Percentiles rank a stretch among this genome's conserved stretches.
Conservation (phyloP, 768 basidiomycete species). For the Suillus luteus region DNA sequence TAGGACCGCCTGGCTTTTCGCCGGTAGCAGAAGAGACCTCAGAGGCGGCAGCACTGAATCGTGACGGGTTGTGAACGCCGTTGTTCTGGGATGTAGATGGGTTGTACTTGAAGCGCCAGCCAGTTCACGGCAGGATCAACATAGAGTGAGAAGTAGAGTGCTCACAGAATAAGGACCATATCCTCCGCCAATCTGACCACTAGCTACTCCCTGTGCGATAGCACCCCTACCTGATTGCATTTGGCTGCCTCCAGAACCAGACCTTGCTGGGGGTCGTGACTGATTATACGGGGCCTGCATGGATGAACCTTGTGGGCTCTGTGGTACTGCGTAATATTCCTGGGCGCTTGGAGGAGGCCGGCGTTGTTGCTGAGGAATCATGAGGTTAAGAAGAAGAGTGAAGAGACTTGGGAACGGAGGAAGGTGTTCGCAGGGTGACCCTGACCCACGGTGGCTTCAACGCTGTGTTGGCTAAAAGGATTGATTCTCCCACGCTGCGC, state of each 20-base stretch:
- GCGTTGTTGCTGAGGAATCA: conserved; percentile 37
- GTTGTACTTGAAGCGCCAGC: conserved; percentile 49
- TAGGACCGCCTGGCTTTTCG: conserved; percentile 29
- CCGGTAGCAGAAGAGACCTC: conserved; percentile 43
- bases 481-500: conserved; percentile 19
- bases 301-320: conserved; percentile 51
- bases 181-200: conserved; percentile 72
- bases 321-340: conserved; percentile 69
- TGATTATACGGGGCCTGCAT: conserved; percentile 28
- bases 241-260: conserved; percentile 31
- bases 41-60: conserved; percentile 59
- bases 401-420: conserved; percentile 11
- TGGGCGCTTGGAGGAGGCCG: conserved; percentile 48
- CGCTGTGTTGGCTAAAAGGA: conserved; percentile 15
- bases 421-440: conserved; percentile 16
- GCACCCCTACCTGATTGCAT: conserved; percentile 47
- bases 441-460: conserved; percentile 23
- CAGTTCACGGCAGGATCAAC: conserved; percentile 12
- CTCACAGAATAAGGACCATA: conserved; percentile 89
- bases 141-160: conserved; percentile 15
- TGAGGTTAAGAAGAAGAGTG: conserved; percentile 24
- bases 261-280: conserved; percentile 28
- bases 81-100: conserved; percentile 44
- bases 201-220: conserved; percentile 78
- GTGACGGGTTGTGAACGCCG: conserved; percentile 48